Evolutionary conservation across 2,329 filamentous ascomycete species (phyloP), one percentile per base, ranked within the genome.

Genomic region (Metarhizium robertsii): DNA sequence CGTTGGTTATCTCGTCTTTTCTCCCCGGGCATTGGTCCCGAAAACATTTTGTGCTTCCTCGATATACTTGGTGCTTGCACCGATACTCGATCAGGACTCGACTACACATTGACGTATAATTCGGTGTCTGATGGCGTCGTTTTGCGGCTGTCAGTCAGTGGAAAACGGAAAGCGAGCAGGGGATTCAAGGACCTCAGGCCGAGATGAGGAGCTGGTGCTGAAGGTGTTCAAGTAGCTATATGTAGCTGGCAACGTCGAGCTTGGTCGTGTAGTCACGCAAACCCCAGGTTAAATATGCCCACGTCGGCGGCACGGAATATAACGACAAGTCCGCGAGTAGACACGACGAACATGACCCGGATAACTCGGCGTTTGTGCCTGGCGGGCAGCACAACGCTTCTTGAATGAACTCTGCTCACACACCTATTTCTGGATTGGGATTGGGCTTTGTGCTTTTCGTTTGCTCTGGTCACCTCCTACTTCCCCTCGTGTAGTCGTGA

Each of bases 21-120:
- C 65, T 62, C 2, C 63, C 66, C 0, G 64, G 54, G 54, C 70
- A 73, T 29, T 66, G 56, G 6, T 65, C 64, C 46, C 59, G 57
- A 53, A 67, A 72, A 61, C 71, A 73, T 58, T 64, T 62, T 11
- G 70, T 71, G 52, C 65, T 67, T 50, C 70, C 71, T 32, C 70
- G 62, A 43, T 63, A 59, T 47, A 70, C 64, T 46, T 62, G 65
- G 60, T 73, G 71, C 53, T 68, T 66, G 64, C 71, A 73, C 55
- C 62, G 62, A 55, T 73, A 69, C 54, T 72, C 65, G 58, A 70
- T 61, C 36, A 70, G 30, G 46, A 61, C 65, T 46, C 61, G 65
- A 50, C 63, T 65, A 56, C 70, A 73, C 70, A 73, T 73, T 50
- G 32, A 18, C 54, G 47, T 29, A 32, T 7, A 48, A 10, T 6